These are phyloP conservation scores for Malbranchea zuffiana DNA, from an alignment of 2,329 filamentous ascomycete genomes.

Conservation along the genomic window DNA sequence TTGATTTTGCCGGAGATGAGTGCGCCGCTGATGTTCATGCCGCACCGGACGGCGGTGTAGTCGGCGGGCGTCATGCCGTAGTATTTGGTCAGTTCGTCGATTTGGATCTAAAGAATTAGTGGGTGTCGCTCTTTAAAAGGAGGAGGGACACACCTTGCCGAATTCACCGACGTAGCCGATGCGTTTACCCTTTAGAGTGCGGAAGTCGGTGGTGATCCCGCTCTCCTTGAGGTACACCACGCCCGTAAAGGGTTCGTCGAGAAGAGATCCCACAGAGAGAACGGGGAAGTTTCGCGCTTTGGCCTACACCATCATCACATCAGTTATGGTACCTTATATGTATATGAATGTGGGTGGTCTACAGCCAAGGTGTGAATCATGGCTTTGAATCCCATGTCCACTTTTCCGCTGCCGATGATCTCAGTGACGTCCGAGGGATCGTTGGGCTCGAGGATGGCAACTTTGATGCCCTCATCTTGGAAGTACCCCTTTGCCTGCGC, in stretches of 20 bases:
- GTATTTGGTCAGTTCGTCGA: conserved; percentile 67
- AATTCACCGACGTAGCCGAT: conserved; percentile 75
- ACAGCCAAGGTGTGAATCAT: conserved; percentile 74
- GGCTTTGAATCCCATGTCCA: conserved; percentile 70
- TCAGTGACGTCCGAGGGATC: conserved; percentile 74
- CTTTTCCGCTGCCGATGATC: conserved; percentile 65
- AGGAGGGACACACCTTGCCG: conserved; percentile 43
- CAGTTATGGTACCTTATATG: too few relatives aligned
- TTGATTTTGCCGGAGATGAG: conserved; percentile 64
- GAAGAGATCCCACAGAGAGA: conserved; percentile 59
- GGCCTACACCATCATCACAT: conserved; percentile 42
- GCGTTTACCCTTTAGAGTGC: conserved; percentile 61
- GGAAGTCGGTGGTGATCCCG: conserved; percentile 65
- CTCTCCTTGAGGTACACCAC: conserved; percentile 65
- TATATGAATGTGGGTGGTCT: conserved; percentile 13
- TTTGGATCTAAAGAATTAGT: conserved; percentile 51
- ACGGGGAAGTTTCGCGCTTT: conserved; percentile 67
- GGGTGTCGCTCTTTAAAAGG: background rate
- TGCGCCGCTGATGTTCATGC: conserved; percentile 70
- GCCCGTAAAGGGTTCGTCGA: conserved; percentile 71
- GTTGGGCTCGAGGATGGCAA: conserved; percentile 65
- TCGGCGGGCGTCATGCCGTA: conserved; percentile 63
- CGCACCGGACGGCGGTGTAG: conserved; percentile 67
- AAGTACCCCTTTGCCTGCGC: conserved; percentile 66
- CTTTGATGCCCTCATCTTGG: conserved; percentile 63